Conservation (phyloP, 2,329 filamentous ascomycete genomes). For the Cryphonectria parasitica region DNA sequence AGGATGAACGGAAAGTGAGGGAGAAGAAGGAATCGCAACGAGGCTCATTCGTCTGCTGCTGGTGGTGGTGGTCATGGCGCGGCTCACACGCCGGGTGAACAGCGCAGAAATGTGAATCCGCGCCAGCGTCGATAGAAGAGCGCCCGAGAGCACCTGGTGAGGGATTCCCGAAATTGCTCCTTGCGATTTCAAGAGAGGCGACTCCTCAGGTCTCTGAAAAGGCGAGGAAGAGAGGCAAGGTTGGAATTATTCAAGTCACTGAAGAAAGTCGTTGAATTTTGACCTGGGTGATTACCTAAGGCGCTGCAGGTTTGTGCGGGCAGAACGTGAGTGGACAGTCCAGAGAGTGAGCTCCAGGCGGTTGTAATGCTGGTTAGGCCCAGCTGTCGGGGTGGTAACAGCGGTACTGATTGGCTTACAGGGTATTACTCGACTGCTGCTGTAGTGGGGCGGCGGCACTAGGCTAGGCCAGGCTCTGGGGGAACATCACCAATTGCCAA, state of each 20-base stretch:
- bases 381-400: background rate
- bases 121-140: constrained; percentile 17
- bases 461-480: constrained; percentile 8
- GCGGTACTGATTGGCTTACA: background rate
- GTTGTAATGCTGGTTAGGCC: background rate
- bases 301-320: background rate
- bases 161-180: background rate
- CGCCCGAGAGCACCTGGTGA: constrained; percentile 5
- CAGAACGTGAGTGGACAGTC: background rate
- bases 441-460: background rate
- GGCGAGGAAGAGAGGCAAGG: background rate
- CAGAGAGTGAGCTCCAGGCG: background rate
- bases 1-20: background rate
- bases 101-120: constrained; percentile 17
- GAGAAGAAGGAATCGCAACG: constrained; percentile 5
- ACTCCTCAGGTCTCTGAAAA: background rate
- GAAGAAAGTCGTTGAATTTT: constrained; percentile 13
- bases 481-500: constrained; percentile 13
- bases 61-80: constrained; percentile 22
- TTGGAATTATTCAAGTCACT: background rate
- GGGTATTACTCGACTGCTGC: background rate
- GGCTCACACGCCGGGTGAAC: constrained; percentile 18
- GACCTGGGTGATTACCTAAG: constrained; percentile 13
- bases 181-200: background rate
- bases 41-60: constrained; percentile 11